Conservation (phyloP, 1,284 basidiomycete genomes). For the Mycosarcoma mackinlayi region DNA sequence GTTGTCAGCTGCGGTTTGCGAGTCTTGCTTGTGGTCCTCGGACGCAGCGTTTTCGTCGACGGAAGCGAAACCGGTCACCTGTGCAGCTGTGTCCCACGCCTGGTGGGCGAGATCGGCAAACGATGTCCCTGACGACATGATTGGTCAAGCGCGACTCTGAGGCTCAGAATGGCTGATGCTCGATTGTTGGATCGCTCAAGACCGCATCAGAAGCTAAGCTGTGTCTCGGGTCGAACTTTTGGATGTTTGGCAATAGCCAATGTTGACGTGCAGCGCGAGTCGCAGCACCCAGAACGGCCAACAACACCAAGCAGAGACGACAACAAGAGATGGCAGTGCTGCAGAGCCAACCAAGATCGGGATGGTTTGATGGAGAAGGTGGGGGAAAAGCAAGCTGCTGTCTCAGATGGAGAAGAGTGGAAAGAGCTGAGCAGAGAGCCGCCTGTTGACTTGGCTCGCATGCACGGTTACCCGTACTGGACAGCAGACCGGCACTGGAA, state of each 20-base stretch:
- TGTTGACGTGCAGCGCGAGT: no score
- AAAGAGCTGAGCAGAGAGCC: no score
- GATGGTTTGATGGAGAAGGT: no score
- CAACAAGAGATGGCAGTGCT: no score
- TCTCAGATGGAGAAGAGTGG: background rate
- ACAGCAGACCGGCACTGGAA: background rate
- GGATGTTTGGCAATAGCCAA: no score
- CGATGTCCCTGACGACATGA: conserved; percentile 50
- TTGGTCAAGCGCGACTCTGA: background rate
- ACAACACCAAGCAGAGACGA: no score
- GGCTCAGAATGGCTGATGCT: conserved; percentile 1
- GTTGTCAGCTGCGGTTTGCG: background rate
- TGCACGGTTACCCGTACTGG: no score
- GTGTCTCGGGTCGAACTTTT: no score
- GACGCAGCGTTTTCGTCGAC: conserved; percentile 4
- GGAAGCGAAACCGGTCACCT: conserved; percentile 30
- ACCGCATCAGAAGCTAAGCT: background rate
- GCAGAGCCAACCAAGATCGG: no score
- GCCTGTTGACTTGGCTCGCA: no score
- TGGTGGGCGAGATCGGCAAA: conserved; percentile 52
- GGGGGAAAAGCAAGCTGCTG: background rate
- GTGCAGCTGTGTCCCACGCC: conserved; percentile 40
- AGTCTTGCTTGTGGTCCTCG: conserved; percentile 2
- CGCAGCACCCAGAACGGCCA: no score
- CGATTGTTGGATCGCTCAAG: background rate